Evolutionary conservation across 495 filamentous ascomycete genomes (phyloP).

Genomic region (Mytilinidion resinicola): DNA sequence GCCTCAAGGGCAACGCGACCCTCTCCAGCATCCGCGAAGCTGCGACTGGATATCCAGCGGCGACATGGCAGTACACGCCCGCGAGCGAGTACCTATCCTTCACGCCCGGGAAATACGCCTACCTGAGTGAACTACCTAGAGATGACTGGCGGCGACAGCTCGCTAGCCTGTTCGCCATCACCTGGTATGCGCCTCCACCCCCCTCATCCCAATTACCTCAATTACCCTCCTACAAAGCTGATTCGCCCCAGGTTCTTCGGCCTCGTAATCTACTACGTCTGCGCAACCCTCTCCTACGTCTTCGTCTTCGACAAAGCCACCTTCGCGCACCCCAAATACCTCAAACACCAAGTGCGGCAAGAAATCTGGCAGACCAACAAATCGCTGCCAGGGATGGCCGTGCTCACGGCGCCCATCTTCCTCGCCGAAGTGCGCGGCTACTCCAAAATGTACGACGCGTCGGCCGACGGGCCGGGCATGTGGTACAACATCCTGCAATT

Average conservation of each 20-base stretch:
- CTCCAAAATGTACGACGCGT: conserved; percentile 77
- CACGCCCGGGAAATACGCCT: conserved; percentile 70
- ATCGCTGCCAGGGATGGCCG: conserved; percentile 75
- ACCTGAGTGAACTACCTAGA: conserved; percentile 69
- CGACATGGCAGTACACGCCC: conserved; percentile 55
- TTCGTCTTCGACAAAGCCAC: conserved; percentile 93
- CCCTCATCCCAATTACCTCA: conserved; percentile 2
- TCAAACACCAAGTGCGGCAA: conserved; percentile 83
- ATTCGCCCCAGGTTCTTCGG: conserved; percentile 68
- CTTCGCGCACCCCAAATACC: conserved; percentile 86
- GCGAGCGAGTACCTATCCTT: conserved; percentile 66
- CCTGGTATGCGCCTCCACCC: conserved; percentile 53
- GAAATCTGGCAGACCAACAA: conserved; percentile 75
- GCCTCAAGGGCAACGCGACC: conserved; percentile 29
- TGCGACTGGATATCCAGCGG: conserved; percentile 39
- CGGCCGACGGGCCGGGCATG: conserved; percentile 61
- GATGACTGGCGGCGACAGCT: conserved; percentile 76
- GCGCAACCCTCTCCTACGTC: conserved; percentile 74
- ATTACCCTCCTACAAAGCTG: conserved; percentile 1
- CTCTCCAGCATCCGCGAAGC: conserved; percentile 23
- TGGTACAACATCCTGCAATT: conserved; percentile 83
- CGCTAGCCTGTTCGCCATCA: conserved; percentile 71
- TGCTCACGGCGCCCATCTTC: conserved; percentile 79
- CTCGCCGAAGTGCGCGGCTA: conserved; percentile 77
- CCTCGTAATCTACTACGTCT: conserved; percentile 74